Conservation (phyloP, 495 filamentous ascomycete genomes). For the Aspergillus olivimuriae region DNA sequence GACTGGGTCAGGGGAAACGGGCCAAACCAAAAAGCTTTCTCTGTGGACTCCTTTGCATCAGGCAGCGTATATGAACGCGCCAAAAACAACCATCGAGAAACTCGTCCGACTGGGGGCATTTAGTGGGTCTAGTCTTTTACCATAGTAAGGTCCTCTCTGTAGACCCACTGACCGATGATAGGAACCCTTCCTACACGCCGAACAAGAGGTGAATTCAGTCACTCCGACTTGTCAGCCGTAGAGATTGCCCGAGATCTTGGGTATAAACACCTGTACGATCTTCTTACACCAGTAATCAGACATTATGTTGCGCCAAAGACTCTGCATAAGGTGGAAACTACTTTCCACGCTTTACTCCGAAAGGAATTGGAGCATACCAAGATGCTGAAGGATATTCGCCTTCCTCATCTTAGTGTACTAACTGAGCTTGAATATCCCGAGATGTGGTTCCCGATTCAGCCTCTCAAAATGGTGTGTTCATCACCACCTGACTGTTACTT, state of each 20-base stretch:
- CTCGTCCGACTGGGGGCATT: neutral
- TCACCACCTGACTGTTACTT: neutral
- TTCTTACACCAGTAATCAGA: neutral
- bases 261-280: neutral
- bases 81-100: neutral
- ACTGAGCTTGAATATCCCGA: neutral
- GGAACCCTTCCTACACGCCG: neutral
- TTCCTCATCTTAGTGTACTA: neutral
- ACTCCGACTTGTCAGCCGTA: neutral
- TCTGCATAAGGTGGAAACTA: neutral
- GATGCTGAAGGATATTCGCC: neutral
- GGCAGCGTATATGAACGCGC: neutral
- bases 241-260: neutral
- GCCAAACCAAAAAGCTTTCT: neutral
- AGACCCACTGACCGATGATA: neutral
- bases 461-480: neutral
- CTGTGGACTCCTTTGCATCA: neutral
- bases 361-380: neutral
- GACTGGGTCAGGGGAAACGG: neutral
- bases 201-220: neutral
- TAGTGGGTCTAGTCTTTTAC: neutral
- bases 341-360: neutral
- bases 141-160: no score
- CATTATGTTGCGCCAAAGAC: neutral
- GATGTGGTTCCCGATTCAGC: constrained; percentile 1